Evolutionary conservation across 2,329 filamentous ascomycete species (phyloP), one percentile per base, ranked within the genome.

Genomic region (Cucurbitaria berberidis): DNA sequence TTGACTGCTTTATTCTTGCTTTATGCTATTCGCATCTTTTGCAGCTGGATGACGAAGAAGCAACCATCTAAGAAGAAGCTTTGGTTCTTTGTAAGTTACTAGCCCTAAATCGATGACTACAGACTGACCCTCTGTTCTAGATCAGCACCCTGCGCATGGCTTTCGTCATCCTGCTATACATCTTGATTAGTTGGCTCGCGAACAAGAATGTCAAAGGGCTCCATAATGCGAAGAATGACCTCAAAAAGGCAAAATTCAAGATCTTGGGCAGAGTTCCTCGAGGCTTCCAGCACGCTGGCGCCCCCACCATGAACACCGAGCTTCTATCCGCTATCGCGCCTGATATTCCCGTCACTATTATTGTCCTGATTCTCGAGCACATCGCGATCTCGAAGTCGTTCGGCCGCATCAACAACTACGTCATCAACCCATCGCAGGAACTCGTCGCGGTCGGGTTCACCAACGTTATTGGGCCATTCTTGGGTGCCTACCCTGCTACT

Each of bases 351-450:
- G 89, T 90, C 7, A 88, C 89, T 0, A 87, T 97, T 46, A 96
- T 98, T 61, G 93, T 99, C n/a, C 82, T 98, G 51, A 82, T 98
- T 30, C 96, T 98, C 56, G 95, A 98, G 76, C 93, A 98, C 73
- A 96, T 98, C 66, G 92, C 93, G 42, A 97, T 98, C 59, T 91
- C 93, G 16, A 99, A 98, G 75, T 97, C 93, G 0, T 98, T 99
- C 64, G 95, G 95, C 9, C 86, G 93, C 53, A 85, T 97, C 66
- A 98, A 97, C 80, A 96, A 96, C 78, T 99, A 99, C 76, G 88
- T 86, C 15, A 97, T 99, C 72, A 88, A 97, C 64, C 93, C 95
- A 0, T 97, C 93, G 0, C 93, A 99, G 74, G 93, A 99, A 74
- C 84, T 99, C 77, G 90, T 99, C 41, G 93, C 91, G 19, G 96